Base-by-base conservation (phyloP, 1,139 yeast genomes). In the Fermentozyma sake region DNA sequence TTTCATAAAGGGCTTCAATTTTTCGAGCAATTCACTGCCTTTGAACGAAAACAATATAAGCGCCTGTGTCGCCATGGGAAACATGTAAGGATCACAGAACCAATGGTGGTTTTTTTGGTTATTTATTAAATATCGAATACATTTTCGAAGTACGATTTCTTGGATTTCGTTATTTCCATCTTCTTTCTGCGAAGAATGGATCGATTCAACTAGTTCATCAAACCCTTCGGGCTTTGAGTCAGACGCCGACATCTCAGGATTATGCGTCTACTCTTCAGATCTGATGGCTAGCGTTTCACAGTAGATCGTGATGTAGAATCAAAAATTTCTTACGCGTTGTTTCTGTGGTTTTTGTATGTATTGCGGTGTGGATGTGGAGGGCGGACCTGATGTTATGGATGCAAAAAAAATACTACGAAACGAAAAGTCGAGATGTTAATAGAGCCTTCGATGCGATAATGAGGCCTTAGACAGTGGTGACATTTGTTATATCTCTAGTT, bases 41-140 rank as follows among this genome's bases (percentile, higher is more conserved):
- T 70, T 69, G 41, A 78, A 76, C 7, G 84, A 76, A 45, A 78
- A 78, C 31, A 79, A 57, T 12, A 80, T 71, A 31, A 80, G 49
- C 6, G 69, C 53, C 46, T 78, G 79, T 14, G 68, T 58, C 7
- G 79, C 59, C 14, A 75, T 60, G 5, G 72, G 69, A 27, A 54
- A 59, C 43, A 72, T 56, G 20, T 51, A 48, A 8, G 58, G 56
- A 46, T 76, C 72, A 51, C 87, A 79, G 46, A 76, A 79, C 49
- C 77, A 55, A 40, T 80, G 86, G 13, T 38, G 31, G 4, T 42
- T 43, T 3, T 38, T 29, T 25, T 42, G 35, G 23, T 49, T 35
- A 9, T 41, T 39, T 9, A 42, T 35, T 26, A 61, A 41, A 33
- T 53, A 61, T 18, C 40, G 39, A 26, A 54, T 41, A 29, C 59